A percentile compares a stretch with the other conserved stretches of the same genome.
Conservation (phyloP, 805 yeast genomes). For the Wickerhamiella siamensis region DNA sequence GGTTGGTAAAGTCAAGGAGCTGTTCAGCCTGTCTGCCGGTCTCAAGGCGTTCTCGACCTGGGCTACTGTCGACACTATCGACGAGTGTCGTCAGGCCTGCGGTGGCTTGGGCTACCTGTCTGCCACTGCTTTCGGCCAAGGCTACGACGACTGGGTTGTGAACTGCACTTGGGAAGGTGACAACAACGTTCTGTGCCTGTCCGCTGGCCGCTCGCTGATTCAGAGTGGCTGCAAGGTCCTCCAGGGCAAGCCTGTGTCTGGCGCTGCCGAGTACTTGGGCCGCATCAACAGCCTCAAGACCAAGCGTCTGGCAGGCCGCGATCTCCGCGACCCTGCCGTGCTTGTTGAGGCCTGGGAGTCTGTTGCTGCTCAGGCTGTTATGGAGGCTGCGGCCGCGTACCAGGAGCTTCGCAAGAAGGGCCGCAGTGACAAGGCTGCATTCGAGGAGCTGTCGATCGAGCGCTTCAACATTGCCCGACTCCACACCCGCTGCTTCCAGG, state of each 20-base stretch:
- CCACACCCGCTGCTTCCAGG: conserved; percentile 27
- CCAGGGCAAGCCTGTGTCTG: conserved; percentile 31
- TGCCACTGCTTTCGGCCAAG: conserved; percentile 72
- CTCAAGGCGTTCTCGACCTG: conserved; percentile 75
- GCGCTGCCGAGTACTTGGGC: conserved; percentile 31
- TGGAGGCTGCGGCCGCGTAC: conserved; percentile 24
- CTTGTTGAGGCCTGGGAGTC: conserved; percentile 27
- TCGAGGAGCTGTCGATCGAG: conserved; percentile 29
- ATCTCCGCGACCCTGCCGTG: conserved; percentile 19
- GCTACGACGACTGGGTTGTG: conserved; percentile 76
- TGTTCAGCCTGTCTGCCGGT: conserved; percentile 68
- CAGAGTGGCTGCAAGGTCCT: conserved; percentile 30
- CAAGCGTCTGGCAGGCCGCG: conserved; percentile 15
- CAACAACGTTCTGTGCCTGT: conserved; percentile 63
- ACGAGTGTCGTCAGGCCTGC: conserved; percentile 74
- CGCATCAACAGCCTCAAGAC: conserved; percentile 4
- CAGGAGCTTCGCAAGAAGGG: conserved; percentile 17
- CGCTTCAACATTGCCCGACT: conserved; percentile 29
- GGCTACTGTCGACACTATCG: conserved; percentile 58
- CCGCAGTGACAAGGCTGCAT: conserved; percentile 21
- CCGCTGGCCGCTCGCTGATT: conserved; percentile 58
- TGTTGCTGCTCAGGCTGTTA: conserved; percentile 24
- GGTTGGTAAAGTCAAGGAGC: conserved; percentile 46
- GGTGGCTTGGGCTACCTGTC: conserved; percentile 88
- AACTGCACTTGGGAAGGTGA: conserved; percentile 96